Base-by-base conservation (phyloP, 2,329 filamentous ascomycete species). In the Sporothrix brunneoviolacea region DNA sequence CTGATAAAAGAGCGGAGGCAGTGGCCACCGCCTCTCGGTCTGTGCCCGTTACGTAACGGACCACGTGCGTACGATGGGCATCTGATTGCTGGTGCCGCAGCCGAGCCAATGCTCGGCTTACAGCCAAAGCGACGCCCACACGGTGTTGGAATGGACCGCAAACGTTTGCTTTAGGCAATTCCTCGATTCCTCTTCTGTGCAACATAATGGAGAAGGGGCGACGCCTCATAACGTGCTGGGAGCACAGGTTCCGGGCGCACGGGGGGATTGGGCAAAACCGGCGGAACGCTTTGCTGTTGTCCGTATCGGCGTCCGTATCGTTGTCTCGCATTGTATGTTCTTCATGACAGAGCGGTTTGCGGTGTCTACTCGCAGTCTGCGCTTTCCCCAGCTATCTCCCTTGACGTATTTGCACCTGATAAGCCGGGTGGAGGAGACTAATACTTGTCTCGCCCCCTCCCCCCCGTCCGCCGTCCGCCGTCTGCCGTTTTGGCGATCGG, bases 11-110 rank as follows among this genome's bases (percentile, higher is more conserved):
- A 28, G 13, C 24, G 40, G 12, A 43, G 39, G 22, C 22, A 28
- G 18, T 8, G 40, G 28, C 41, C 41, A 43, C 28, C 41, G 41
- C 41, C 41, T 43, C 3, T 28, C 41, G 27, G 28, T 16, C 37
- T 19, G 24, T 27, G 15, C 16, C 32, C 8, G 32, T 50, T 50
- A 50, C 39, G 48, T 50, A 50, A 50, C 32, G 39, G 32, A 38
- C 2, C 48, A 50, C 48, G 48, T 50, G 48, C 30, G 40, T 27
- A 30, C 10, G 32, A 36, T 38, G 38, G 38, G 18, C 47, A 37
- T 41, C 37, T 48, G 45, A 48, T 48, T 48, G 45, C 35, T 47
- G 32, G 32, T n/a, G n/a, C n/a, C n/a, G n/a, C n/a, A n/a, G n/a
- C n/a, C n/a, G n/a, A n/a, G n/a, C n/a, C n/a, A n/a, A n/a, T n/a